Base-by-base conservation (phyloP, 306 rosid species). In the Inga laurina region DNA sequence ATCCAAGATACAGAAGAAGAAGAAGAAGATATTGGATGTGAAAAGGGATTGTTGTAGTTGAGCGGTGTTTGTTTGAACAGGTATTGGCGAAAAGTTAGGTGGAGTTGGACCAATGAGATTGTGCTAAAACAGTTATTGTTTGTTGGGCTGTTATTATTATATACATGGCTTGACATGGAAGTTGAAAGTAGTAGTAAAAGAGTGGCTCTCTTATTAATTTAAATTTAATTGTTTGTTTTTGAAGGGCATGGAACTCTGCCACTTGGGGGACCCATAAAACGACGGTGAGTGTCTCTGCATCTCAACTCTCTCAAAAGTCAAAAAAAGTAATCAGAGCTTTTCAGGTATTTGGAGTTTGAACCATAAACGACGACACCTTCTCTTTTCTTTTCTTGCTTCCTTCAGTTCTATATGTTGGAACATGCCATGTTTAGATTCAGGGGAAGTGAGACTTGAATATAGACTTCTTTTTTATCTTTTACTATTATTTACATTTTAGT, bases 101-200 rank as follows among this genome's bases (percentile, higher is more conserved):
- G 34, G 57, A 72, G 41, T 45, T n/a, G 41, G 59, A 72, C 59
- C 13, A 27, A 45, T 8, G 79, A 78, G 80, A 76, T 19, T 82
- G 87, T 79, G 86, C 75, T 90, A 39, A 79, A 82, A 82, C 87
- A 88, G 89, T 79, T 27, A 22, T 85, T 72, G 30, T 34, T 49
- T 52, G 81, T 79, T 67, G 72, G 80, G 76, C 65, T 77, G 14
- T 64, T 4, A 52, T 21, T 21, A 7, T 19, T 0, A 56, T 57
- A n/a, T n/a, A 59, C 73, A 30, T 86, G 35, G 88, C 85, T 78
- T 87, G 89, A 82, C 79, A 85, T 54, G 78, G 59, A 72, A 44
- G 41, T 44, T 70, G 34, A 41, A 70, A 9, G 10, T 43, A 10
- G 18, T 43, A 71, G 34, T 32, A 32, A 59, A 22, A 10, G 32